Evolutionary conservation across 257 asterid species (phyloP).

Genomic region (Capsicum pubescens): DNA sequence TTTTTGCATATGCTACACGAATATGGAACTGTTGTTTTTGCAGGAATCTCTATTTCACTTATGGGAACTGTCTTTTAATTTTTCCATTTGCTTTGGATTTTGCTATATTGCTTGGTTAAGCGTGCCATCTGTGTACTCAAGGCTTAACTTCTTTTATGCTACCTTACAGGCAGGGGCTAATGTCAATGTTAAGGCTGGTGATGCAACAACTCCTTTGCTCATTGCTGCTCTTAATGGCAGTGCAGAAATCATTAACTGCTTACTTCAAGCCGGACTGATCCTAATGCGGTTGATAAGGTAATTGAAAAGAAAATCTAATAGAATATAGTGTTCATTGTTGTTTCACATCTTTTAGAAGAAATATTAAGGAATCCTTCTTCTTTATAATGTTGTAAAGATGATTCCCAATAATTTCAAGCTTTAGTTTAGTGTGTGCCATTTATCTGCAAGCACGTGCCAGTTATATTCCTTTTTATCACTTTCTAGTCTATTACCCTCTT

Average conservation of each 20-base stretch:
- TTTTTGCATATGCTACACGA: slow-evolving; percentile 3
- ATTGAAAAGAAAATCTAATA: slow-evolving; percentile 6
- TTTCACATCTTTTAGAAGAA: slow-evolving; percentile 1
- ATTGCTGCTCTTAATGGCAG: slow-evolving; percentile 88
- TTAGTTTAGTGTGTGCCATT: not conserved
- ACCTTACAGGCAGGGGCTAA: slow-evolving; percentile 78
- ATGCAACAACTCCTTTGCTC: slow-evolving; percentile 83
- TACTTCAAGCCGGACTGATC: slow-evolving; percentile 88
- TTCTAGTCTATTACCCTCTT: not conserved
- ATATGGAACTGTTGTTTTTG: not conserved
- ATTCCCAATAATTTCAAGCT: not conserved
- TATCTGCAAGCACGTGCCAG: not conserved
- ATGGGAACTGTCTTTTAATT: not conserved
- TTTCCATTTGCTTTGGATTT: not conserved
- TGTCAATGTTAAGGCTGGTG: slow-evolving; percentile 82
- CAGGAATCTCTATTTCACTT: not conserved
- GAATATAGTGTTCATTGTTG: slow-evolving; percentile 19
- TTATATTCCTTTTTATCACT: slow-evolving; percentile 3
- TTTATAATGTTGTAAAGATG: not conserved
- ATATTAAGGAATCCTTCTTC: not conserved
- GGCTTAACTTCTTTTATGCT: slow-evolving; percentile 34
- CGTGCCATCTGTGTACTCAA: not conserved
- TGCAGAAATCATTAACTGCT: slow-evolving; percentile 71
- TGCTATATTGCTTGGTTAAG: slow-evolving; percentile 3
- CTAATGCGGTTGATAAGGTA: slow-evolving; percentile 84